Evolutionary conservation across 352 stramenopile genomes (phyloP).

Genomic region (Phytophthora chlamydospora): DNA sequence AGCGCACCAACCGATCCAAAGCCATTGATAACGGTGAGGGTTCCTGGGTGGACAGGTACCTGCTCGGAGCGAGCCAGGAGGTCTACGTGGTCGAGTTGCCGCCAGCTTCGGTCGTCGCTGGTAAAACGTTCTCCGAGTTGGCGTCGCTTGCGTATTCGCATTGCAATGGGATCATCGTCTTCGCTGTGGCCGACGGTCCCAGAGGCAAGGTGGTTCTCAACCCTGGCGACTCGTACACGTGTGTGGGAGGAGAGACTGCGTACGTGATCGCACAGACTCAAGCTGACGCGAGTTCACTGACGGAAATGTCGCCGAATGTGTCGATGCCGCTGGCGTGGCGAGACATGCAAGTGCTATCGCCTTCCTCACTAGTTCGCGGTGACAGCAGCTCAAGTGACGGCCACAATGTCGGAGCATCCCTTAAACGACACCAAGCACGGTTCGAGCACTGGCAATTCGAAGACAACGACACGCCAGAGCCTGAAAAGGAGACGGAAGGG

Average conservation of each 20-base stretch:
- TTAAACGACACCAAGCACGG: constrained; percentile 37
- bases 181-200: constrained; percentile 56
- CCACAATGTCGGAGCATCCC: constrained; percentile 7
- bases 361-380: constrained; percentile 36
- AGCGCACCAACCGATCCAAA: constrained; percentile 28
- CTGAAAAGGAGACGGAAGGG: constrained; percentile 32
- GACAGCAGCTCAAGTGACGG: constrained; percentile 30
- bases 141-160: constrained; percentile 78
- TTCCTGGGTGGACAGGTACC: constrained; percentile 76
- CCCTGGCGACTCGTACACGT: constrained; percentile 76
- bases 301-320: constrained; percentile 30
- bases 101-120: constrained; percentile 51
- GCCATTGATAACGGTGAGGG: constrained; percentile 40
- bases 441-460: constrained; percentile 36
- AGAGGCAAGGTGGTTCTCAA: constrained; percentile 75
- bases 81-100: constrained; percentile 80
- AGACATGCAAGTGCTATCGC: constrained; percentile 36
- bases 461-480: constrained; percentile 33
- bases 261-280: constrained; percentile 78
- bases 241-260: constrained; percentile 63
- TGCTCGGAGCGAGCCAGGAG: constrained; percentile 77
- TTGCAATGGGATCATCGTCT: constrained; percentile 80
- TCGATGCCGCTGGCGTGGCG: constrained; percentile 42
- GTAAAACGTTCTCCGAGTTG: constrained; percentile 82
- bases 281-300: constrained; percentile 40